A percentile compares a stretch with the other conserved stretches of the same genome.
Evolutionary conservation across 352 stramenopile genomes (phyloP).

Genomic region (Globisporangium irregulare): DNA sequence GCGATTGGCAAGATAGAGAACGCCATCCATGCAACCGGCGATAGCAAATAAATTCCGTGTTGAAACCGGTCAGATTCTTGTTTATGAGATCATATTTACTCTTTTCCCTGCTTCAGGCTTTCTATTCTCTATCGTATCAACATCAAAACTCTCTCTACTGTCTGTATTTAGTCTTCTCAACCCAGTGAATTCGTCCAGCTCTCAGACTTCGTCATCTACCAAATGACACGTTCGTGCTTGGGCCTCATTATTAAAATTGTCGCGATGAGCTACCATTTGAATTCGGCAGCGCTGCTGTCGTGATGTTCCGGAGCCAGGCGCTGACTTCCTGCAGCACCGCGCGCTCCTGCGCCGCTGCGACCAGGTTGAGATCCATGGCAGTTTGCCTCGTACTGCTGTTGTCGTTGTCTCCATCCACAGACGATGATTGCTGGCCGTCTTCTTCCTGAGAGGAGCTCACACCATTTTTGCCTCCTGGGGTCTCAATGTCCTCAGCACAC

Average conservation of each 20-base stretch:
- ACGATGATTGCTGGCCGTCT: too few species aligned
- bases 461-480: slow-evolving; percentile 23
- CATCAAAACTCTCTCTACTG: neutral
- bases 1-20: neutral
- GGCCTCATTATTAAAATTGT: neutral
- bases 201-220: neutral
- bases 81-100: neutral
- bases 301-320: slow-evolving; percentile 68
- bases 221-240: neutral
- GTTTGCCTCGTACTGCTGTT: neutral
- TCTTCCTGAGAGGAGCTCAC: slow-evolving; percentile 1
- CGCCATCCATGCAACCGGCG: neutral
- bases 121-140: slow-evolving; percentile 11
- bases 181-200: neutral
- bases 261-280: neutral
- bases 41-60: neutral
- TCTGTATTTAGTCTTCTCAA: neutral
- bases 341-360: slow-evolving; percentile 59
- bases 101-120: neutral
- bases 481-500: slow-evolving; percentile 68
- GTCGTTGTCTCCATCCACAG: slow-evolving; percentile 11
- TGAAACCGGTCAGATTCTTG: neutral
- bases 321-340: slow-evolving; percentile 80
- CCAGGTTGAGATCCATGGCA: slow-evolving; percentile 10
- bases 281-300: slow-evolving; percentile 14